Evolutionary conservation across 2,329 filamentous ascomycete species (phyloP), one percentile per base, ranked within the genome.

Genomic region (Whalleya microplaca): DNA sequence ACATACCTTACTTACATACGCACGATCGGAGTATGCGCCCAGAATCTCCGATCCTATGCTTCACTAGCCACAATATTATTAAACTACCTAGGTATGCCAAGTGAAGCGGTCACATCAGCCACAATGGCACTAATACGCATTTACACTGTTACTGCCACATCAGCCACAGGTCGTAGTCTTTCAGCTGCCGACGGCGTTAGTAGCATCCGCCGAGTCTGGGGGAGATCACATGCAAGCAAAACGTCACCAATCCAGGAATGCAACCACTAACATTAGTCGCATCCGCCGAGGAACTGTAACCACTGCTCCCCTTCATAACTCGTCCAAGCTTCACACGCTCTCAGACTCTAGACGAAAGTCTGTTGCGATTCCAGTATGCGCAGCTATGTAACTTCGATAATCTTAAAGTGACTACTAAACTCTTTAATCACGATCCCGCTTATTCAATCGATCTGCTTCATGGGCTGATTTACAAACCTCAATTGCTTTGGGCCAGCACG

Each of bases 201-300:
- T 9, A 12, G 32, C 32, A 12, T 37, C 32, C 42, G 9, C 20
- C 12, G 9, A 14, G 40, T 12, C 37, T 43, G 42, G 49, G 55
- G 55, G 49, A 27, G 48, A 66, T 69, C 67, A 69, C 67, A 69
- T 69, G 67, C 62, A 55, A 66, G 55, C 53, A 59, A 51, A 41
- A 67, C 65, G 67, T 66, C 67, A 69, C 65, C 53, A 56, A 58
- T 49, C 56, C 27, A 44, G 45, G 21, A 46, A 61, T 49, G 43
- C 45, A 55, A 41, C 40, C 53, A 45, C 53, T 37, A 47, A 48
- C 49, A 63, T 62, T 61, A 56, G 59, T 62, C 55, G 60, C 56
- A 56, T 55, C 59, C 64, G 60, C 66, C 66, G 66, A 69, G 66
- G 66, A 64, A 64, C 56, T 3, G 45, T 43, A 57, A 32, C 48